Base-by-base conservation (phyloP, 2,329 filamentous ascomycete species). In the Pseudogymnoascus sp. region DNA sequence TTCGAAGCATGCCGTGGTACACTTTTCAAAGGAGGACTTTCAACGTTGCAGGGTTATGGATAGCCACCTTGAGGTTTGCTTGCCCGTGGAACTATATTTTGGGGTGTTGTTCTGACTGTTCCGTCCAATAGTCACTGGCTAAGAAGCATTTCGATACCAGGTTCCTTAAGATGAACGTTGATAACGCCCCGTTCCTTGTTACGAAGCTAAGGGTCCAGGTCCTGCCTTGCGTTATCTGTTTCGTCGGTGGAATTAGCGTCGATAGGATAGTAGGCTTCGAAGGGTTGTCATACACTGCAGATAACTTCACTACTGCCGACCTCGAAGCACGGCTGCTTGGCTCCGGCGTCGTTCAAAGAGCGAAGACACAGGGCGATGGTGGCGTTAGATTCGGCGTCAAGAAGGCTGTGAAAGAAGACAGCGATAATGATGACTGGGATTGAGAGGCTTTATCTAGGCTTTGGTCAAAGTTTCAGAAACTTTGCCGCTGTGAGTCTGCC, bases 241-340 rank as follows among this genome's bases (percentile, higher is more conserved):
- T 84, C 69, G 75, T 82, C 21, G 78, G 84, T 67, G 83, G 82
- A 6, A 75, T 81, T 56, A 77, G 78, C 47, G 79, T 79, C 38
- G 83, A 84, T 68, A 75, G 82, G 25, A 81, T 85, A 37, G 76
- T 85, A 63, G 83, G 83, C 1, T 85, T 85, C 67, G 83, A 84
- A 67, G 82, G 82, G 2, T 73, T 85, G 8, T 80, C 81, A 12
- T 77, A 78, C 64, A 80, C 77, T 1, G 68, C 65, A 33, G 81
- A 85, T 67, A 79, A 73, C 3, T 84, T 85, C 67, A 82, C 78
- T 1, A 80, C 80, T 1, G 75, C 77, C 33, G 81, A 84, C 63
- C 71, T 85, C 53, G 83, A 85, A 67, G 75, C 74, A 0, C 74
- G 82, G 60, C 69, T 85, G 37, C 73, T 85, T 53, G 69, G 71